phyloP scores from a whole-genome alignment of 2,329 filamentous ascomycete species.

The Calonectria hawksworthii region DNA sequence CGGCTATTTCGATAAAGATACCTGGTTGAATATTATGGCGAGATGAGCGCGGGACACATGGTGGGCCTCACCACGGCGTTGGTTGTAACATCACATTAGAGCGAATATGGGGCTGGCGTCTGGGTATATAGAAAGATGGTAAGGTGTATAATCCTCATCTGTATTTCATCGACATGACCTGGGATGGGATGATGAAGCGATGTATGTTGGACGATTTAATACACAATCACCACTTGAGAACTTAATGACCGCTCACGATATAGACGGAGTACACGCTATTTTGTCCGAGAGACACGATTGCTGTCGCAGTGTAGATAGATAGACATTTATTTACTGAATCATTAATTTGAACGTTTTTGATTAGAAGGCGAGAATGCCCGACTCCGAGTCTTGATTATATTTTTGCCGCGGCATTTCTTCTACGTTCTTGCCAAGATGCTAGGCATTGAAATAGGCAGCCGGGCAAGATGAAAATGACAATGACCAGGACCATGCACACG shows the following conservation, averaged over 20 bases:
- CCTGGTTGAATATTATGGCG: conserved; percentile 17
- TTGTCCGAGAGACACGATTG: not conserved
- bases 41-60: conserved; percentile 27
- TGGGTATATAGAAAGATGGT: conserved; percentile 28
- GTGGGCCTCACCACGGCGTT: conserved; percentile 37
- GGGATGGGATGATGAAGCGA: not conserved
- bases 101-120: conserved; percentile 31
- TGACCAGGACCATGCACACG: not conserved
- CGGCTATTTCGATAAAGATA: conserved; percentile 10
- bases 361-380: not conserved
- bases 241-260: not conserved
- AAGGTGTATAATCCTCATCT: conserved; percentile 23
- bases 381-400: not conserved
- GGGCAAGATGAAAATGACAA: conserved; percentile 31
- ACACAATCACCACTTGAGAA: conserved; percentile 27
- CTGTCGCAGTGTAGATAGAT: not conserved
- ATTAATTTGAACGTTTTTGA: not conserved
- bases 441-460: conserved; percentile 22
- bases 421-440: conserved; percentile 19
- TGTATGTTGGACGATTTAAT: conserved; percentile 10
- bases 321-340: not conserved
- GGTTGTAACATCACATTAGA: conserved; percentile 40
- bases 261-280: not conserved
- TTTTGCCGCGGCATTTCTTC: not conserved
- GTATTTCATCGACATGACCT: conserved; percentile 27